Evolutionary conservation across 2,329 filamentous ascomycete species (phyloP).

Genomic region (Didymella sp.): DNA sequence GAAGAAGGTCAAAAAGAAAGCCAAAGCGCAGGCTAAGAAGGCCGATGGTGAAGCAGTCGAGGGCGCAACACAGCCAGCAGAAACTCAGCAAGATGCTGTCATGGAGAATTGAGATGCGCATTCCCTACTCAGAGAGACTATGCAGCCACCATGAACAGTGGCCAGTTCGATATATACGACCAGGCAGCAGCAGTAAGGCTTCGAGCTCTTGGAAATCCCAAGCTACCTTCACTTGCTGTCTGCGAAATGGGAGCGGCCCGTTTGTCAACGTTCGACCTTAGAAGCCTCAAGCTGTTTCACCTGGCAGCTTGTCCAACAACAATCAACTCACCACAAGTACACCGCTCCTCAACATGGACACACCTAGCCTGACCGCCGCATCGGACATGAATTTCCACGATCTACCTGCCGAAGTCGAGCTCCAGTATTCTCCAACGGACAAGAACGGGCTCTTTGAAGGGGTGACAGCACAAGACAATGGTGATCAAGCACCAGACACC

Average conservation of each 20-base stretch:
- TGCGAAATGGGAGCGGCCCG: background rate
- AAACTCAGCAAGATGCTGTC: conserved; percentile 1
- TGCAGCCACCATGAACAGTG: background rate
- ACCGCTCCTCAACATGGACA: background rate
- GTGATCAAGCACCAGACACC: background rate
- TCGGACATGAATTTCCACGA: background rate
- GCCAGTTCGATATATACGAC: background rate
- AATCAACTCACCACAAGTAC: background rate
- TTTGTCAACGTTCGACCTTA: background rate
- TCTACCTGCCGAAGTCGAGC: background rate
- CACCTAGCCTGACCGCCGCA: background rate
- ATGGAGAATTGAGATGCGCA: conserved; percentile 11
- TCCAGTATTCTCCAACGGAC: background rate
- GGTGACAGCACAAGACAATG: background rate
- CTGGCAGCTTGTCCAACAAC: background rate
- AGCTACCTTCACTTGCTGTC: background rate
- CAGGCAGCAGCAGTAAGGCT: background rate
- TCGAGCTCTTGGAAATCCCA: too few relatives aligned
- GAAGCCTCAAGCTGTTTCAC: background rate
- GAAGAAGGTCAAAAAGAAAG: conserved; percentile 50
- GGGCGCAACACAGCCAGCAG: background rate
- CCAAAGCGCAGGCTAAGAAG: conserved; percentile 45
- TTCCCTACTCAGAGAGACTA: background rate
- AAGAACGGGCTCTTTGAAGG: background rate
- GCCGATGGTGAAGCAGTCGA: conserved; percentile 6